These are phyloP conservation scores for Suhomyces kilbournensis DNA, from an alignment of 805 yeast species.

Conservation along the genomic window DNA sequence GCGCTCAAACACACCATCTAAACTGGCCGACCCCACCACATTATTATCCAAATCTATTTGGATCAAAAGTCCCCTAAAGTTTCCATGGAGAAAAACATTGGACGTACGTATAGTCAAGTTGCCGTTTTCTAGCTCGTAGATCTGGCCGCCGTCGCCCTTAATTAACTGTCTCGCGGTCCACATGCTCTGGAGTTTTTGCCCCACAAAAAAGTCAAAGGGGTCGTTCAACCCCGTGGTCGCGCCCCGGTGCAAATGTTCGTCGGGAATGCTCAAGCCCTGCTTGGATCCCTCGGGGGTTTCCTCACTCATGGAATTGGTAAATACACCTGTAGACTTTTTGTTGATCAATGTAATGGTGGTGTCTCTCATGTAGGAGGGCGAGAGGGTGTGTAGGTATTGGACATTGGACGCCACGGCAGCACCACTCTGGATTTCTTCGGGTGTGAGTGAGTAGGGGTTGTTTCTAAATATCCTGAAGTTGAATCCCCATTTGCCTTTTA, in stretches of 20 bases:
- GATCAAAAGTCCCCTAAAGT: slow-evolving; percentile 65
- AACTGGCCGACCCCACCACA: background rate
- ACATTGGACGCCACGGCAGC: slow-evolving; percentile 31
- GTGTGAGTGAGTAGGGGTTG: slow-evolving; percentile 52
- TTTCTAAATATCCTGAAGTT: slow-evolving; percentile 66
- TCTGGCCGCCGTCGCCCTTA: slow-evolving; percentile 72
- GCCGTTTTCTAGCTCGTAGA: slow-evolving; percentile 55
- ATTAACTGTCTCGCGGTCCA: slow-evolving; percentile 71
- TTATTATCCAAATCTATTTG: slow-evolving; percentile 44
- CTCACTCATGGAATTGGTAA: slow-evolving; percentile 34
- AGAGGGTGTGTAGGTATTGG: slow-evolving; percentile 48
- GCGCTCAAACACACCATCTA: slow-evolving; percentile 18
- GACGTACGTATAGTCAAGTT: slow-evolving; percentile 58
- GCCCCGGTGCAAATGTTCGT: slow-evolving; percentile 44
- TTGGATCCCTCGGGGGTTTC: slow-evolving; percentile 14
- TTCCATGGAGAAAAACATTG: slow-evolving; percentile 72
- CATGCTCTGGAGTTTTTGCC: slow-evolving; percentile 58
- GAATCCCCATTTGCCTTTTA: slow-evolving; percentile 64
- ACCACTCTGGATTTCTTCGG: slow-evolving; percentile 26
- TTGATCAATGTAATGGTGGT: slow-evolving; percentile 49
- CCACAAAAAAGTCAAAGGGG: slow-evolving; percentile 53
- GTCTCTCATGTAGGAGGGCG: slow-evolving; percentile 48
- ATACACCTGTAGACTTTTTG: slow-evolving; percentile 36
- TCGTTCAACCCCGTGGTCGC: slow-evolving; percentile 57
- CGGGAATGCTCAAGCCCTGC: slow-evolving; percentile 28